phyloP scores from a whole-genome alignment of 2,329 filamentous ascomycete genomes.

The Alternaria panax region DNA sequence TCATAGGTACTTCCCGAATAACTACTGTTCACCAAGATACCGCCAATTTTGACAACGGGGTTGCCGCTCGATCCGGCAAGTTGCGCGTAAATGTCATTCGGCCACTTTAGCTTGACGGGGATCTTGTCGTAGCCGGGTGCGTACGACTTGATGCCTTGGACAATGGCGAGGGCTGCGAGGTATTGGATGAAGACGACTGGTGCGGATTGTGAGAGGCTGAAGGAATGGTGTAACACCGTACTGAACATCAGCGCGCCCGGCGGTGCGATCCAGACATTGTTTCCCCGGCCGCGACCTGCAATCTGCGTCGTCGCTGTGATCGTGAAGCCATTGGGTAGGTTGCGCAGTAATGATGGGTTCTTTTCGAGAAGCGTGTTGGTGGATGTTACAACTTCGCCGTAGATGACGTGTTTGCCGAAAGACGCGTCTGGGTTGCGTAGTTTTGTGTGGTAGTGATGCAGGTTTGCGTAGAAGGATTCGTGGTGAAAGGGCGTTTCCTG shows the following conservation, averaged over 20 bases:
- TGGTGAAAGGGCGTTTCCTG: constrained; percentile 90
- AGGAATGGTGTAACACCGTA: constrained; percentile 82
- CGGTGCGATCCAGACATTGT: constrained; percentile 94
- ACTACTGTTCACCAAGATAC: constrained; percentile 88
- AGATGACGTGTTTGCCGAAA: constrained; percentile 82
- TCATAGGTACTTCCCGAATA: constrained; percentile 82
- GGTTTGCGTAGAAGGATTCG: constrained; percentile 74
- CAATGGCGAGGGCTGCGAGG: constrained; percentile 84
- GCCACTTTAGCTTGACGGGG: constrained; percentile 92
- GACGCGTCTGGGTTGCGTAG: constrained; percentile 62
- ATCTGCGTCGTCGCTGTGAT: constrained; percentile 86
- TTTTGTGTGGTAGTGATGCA: constrained; percentile 70
- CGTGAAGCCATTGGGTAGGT: constrained; percentile 85
- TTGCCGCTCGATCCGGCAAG: constrained; percentile 59
- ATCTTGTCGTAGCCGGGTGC: constrained; percentile 76
- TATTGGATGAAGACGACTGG: constrained; percentile 96
- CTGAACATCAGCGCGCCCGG: constrained; percentile 88
- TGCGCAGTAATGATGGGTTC: constrained; percentile 80
- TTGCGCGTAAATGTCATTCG: constrained; percentile 78
- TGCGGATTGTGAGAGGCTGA: constrained; percentile 70
- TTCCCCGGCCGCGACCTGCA: constrained; percentile 85
- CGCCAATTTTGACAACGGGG: constrained; percentile 85
- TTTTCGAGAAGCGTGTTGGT: constrained; percentile 94
- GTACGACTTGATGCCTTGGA: constrained; percentile 80
- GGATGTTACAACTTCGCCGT: constrained; percentile 90